These are phyloP conservation scores for Carnegiea gigantea DNA, from an alignment of 179 eudicot genomes.

Conservation along the genomic window DNA sequence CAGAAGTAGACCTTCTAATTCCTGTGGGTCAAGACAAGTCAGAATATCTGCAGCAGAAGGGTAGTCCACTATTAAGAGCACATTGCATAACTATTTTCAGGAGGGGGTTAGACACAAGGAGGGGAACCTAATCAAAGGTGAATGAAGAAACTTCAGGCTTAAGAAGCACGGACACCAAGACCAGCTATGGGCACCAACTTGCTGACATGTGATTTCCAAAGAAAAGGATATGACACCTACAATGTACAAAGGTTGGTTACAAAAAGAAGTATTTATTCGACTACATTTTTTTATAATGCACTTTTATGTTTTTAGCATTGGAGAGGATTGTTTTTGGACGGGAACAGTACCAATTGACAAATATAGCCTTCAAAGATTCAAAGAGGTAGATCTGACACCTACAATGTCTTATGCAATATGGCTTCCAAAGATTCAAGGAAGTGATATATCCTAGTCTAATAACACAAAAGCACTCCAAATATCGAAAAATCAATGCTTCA, in stretches of 20 bases:
- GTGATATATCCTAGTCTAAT: not conserved
- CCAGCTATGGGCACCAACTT: not conserved
- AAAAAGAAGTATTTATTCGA: too few species aligned
- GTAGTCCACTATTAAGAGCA: not conserved
- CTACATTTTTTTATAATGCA: too few species aligned
- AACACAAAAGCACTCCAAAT: not conserved
- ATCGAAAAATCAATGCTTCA: too few species aligned
- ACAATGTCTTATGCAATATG: not conserved
- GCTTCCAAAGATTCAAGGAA: not conserved
- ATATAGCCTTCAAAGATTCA: not conserved
- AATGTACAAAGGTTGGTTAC: too few species aligned
- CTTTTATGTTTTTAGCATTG: too few species aligned
- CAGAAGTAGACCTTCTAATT: slow-evolving; percentile 50
- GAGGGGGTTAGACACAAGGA: not conserved
- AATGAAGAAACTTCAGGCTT: not conserved
- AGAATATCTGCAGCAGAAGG: slow-evolving; percentile 5
- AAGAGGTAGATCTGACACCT: too few species aligned
- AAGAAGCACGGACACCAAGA: too few species aligned
- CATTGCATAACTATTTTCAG: not conserved
- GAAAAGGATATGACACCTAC: not conserved
- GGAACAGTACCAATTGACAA: too few species aligned
- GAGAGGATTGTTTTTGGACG: too few species aligned
- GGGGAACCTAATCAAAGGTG: not conserved
- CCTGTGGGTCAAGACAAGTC: slow-evolving; percentile 36
- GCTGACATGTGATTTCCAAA: too few species aligned